Conservation (phyloP, 495 filamentous ascomycete species). For the Talaromyces proteolyticus region DNA sequence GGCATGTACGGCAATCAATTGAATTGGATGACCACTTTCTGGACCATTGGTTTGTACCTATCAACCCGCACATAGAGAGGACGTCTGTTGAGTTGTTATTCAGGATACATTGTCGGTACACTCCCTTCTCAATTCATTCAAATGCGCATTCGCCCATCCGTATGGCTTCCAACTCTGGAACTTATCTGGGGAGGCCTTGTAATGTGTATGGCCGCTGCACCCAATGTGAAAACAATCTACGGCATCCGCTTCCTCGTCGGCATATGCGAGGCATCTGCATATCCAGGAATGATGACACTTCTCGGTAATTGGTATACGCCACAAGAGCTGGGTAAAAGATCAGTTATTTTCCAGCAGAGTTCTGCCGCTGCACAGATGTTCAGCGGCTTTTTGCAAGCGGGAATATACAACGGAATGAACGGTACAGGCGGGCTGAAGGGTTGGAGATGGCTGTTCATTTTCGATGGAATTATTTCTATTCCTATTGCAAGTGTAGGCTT, state of each 20-base stretch:
- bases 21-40: constrained; percentile 46
- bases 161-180: constrained; percentile 46
- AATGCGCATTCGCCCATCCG: constrained; percentile 35
- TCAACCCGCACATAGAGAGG: too few relatives aligned
- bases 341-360: background rate
- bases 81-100: background rate
- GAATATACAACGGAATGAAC: background rate
- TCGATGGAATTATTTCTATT: background rate
- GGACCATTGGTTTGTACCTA: constrained; percentile 49
- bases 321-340: background rate
- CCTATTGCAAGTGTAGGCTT: background rate
- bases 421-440: background rate
- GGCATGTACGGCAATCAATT: constrained; percentile 49
- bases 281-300: background rate
- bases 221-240: background rate
- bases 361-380: background rate
- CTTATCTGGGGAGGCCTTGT: constrained; percentile 18
- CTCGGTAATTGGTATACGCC: background rate
- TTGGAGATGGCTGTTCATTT: constrained; percentile 1
- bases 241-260: background rate
- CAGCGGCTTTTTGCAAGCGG: background rate
- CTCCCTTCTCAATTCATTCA: constrained; percentile 5
- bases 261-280: background rate
- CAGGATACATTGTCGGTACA: constrained; percentile 3
- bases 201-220: constrained; percentile 9